These are phyloP conservation scores for Chaetothyriales sp. DNA, from an alignment of 2,329 filamentous ascomycete genomes.

Conservation along the genomic window DNA sequence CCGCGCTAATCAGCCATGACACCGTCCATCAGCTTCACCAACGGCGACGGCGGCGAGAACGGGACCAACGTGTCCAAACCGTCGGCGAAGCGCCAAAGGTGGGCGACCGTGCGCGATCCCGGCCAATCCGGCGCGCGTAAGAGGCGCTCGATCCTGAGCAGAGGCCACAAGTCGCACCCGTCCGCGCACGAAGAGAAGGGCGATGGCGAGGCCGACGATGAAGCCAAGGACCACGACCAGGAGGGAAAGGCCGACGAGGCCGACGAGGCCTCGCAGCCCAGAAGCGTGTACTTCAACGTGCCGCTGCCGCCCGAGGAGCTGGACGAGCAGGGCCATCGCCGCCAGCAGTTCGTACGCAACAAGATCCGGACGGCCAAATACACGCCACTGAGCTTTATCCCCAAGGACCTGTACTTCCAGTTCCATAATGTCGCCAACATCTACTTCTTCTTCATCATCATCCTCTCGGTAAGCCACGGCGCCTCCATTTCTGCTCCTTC, in stretches of 20 bases:
- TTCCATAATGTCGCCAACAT: slow-evolving; percentile 98
- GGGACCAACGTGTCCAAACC: slow-evolving; percentile 38
- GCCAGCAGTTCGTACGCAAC: slow-evolving; percentile 63
- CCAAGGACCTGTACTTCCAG: slow-evolving; percentile 94
- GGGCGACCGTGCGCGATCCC: slow-evolving; percentile 84
- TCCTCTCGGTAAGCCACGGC: slow-evolving; percentile 70
- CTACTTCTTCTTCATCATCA: slow-evolving; percentile 94
- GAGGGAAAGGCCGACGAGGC: slow-evolving; percentile 18
- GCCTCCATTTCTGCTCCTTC: not conserved
- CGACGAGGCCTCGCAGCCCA: slow-evolving; percentile 27
- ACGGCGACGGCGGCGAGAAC: not conserved
- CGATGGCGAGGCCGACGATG: slow-evolving; percentile 26
- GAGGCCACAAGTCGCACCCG: slow-evolving; percentile 49
- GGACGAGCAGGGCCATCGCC: slow-evolving; percentile 68
- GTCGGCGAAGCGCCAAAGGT: slow-evolving; percentile 65
- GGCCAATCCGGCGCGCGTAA: slow-evolving; percentile 64
- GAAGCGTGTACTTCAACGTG: slow-evolving; percentile 72
- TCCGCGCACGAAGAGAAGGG: slow-evolving; percentile 42
- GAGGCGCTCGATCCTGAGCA: slow-evolving; percentile 67
- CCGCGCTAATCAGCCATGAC: not conserved
- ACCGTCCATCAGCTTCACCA: not conserved
- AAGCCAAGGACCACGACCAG: slow-evolving; percentile 4
- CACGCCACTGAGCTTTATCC: slow-evolving; percentile 84
- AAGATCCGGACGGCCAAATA: slow-evolving; percentile 98
- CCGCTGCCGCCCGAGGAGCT: slow-evolving; percentile 60